A percentile compares a stretch with the other conserved stretches of the same genome.
These are phyloP conservation scores for Aspergillus steynii DNA, from an alignment of 495 filamentous ascomycete species.

Conservation along the genomic window DNA sequence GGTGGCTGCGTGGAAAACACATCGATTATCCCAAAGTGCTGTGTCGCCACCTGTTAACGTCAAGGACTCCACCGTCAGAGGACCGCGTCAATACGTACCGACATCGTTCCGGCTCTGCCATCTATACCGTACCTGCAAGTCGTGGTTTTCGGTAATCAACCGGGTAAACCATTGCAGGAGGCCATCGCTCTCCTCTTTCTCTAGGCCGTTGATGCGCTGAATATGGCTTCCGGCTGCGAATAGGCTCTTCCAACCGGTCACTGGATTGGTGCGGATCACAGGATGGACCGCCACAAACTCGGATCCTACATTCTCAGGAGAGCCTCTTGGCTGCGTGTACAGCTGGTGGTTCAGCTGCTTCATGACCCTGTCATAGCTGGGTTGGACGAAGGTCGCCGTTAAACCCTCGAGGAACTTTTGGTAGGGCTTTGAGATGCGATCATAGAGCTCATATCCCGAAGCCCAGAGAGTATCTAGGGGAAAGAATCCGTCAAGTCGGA, in stretches of 20 bases:
- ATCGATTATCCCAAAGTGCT: slow-evolving; percentile 78
- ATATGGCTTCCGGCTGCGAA: slow-evolving; percentile 50
- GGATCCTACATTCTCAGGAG: slow-evolving; percentile 54
- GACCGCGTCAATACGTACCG: slow-evolving; percentile 22
- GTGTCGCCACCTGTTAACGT: not conserved
- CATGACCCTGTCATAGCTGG: slow-evolving; percentile 15
- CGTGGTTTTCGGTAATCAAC: slow-evolving; percentile 64
- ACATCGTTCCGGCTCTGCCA: slow-evolving; percentile 59
- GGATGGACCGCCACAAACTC: slow-evolving; percentile 61
- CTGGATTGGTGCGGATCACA: slow-evolving; percentile 71
- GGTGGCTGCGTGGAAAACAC: slow-evolving; percentile 67
- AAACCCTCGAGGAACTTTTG: slow-evolving; percentile 63
- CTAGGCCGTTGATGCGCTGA: slow-evolving; percentile 18
- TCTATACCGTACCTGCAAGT: slow-evolving; percentile 64
- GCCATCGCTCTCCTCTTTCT: slow-evolving; percentile 42
- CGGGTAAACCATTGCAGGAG: slow-evolving; percentile 52
- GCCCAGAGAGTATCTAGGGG: slow-evolving; percentile 65
- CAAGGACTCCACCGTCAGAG: too few species aligned
- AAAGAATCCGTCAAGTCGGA: slow-evolving; percentile 29
- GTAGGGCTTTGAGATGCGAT: slow-evolving; percentile 62
- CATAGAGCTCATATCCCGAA: slow-evolving; percentile 72
- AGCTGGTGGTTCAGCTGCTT: slow-evolving; percentile 42
- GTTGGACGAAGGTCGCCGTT: slow-evolving; percentile 53
- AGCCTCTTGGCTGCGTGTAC: slow-evolving; percentile 54
- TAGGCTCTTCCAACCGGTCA: slow-evolving; percentile 73